Evolutionary conservation across 2,329 filamentous ascomycete species (phyloP), one percentile per base, ranked within the genome.

Genomic region (Aspergillus sergii): DNA sequence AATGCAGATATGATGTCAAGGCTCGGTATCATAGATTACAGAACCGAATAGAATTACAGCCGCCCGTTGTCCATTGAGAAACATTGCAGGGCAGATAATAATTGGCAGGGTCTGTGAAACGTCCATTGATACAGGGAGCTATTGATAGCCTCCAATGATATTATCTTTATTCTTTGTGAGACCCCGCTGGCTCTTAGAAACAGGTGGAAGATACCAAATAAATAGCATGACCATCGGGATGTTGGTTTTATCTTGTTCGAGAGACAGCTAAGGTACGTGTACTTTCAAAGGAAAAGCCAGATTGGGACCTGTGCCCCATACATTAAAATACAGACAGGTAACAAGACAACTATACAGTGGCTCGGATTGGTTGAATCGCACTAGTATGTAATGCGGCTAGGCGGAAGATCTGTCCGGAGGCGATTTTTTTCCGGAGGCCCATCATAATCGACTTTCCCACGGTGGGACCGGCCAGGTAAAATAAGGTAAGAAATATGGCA

Each of bases 381-480:
- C 26, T 51, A 26, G 23, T 26, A 51, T 51, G 48, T 57, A 46
- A 34, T 34, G 50, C 60, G 61, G 43, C 57, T 46, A 59, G 54
- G 45, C 61, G 45, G 59, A 59, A 54, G 60, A 63, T 66, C 61
- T 51, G 57, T 59, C 60, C 61, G 63, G 65, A 63, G 55, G 51
- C 61, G 59, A 61, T 60, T 57, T 64, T 68, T 60, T 63, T 63
- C 62, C 64, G 61, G 36, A 51, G 51, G 43, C 23, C 45, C 36
- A 51, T 54, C 19, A 39, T 12, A 36, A 23, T 55, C 51, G 51
- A 65, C 63, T 62, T 50, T 54, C 26, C 9, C 10, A 6, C 3
- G 14, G 64, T 64, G 65, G 64, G 32, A 53, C 61, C 28, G 30
- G 14, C 43, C 58, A 68, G 62, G 61, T 54, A 66, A 61, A 55